These are phyloP conservation scores for Dactylonectria macrodidyma DNA, from an alignment of 2,329 filamentous ascomycete genomes.

Conservation along the genomic window DNA sequence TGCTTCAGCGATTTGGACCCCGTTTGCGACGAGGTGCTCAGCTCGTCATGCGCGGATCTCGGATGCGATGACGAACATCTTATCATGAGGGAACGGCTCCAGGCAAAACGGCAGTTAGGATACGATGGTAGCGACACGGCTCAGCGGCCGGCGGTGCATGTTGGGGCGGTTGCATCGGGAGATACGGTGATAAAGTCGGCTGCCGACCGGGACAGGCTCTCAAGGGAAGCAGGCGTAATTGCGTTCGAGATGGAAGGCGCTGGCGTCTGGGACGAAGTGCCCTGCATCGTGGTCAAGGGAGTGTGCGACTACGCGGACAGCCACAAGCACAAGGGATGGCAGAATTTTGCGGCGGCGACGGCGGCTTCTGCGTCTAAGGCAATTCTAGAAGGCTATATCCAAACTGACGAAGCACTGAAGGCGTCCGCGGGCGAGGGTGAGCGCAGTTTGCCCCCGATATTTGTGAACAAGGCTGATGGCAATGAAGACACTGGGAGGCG, in stretches of 20 bases:
- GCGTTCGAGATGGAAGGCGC: constrained; percentile 32
- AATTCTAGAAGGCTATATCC: neutral
- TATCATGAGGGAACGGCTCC: constrained; percentile 18
- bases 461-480: neutral
- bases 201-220: constrained; percentile 10
- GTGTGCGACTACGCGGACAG: too few relatives aligned
- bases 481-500: neutral
- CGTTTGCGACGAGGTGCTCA: constrained; percentile 29
- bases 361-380: constrained; percentile 20
- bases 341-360: neutral
- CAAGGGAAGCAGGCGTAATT: constrained; percentile 3
- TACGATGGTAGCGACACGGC: constrained; percentile 39
- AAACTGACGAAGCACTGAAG: constrained; percentile 1
- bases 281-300: too few relatives aligned
- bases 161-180: constrained; percentile 46
- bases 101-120: constrained; percentile 1
- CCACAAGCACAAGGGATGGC: too few relatives aligned
- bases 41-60: constrained; percentile 27
- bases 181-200: constrained; percentile 56
- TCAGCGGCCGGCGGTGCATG: constrained; percentile 47
- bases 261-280: constrained; percentile 17
- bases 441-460: neutral
- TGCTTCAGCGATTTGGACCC: constrained; percentile 19
- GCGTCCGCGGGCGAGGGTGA: neutral
- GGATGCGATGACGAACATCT: constrained; percentile 42